phyloP scores from a whole-genome alignment of 2,329 filamentous ascomycete genomes.

The Neonectria hederae region DNA sequence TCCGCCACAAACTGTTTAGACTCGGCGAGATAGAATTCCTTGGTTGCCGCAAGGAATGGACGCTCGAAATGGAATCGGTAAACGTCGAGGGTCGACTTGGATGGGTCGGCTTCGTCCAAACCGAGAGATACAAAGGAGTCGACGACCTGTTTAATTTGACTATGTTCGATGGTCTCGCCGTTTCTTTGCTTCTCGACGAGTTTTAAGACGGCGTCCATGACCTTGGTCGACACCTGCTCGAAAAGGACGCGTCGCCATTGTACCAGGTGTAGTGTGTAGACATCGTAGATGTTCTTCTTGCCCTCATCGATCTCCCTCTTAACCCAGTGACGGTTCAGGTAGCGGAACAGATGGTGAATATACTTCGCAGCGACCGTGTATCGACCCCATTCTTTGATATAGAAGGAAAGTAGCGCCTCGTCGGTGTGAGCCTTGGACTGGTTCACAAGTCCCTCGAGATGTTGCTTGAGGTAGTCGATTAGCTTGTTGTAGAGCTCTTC shows the following conservation, averaged over 20 bases:
- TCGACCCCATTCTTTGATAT: conserved; percentile 95
- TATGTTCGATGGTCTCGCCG: conserved; percentile 96
- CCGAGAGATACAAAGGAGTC: conserved; percentile 96
- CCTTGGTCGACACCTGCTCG: conserved; percentile 80
- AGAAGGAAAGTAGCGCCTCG: conserved; percentile 89
- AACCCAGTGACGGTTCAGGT: conserved; percentile 98
- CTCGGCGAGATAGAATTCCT: conserved; percentile 87
- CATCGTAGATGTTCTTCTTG: conserved; percentile 97
- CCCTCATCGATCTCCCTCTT: conserved; percentile 99
- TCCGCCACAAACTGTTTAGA: conserved; percentile 95
- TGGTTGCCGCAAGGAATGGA: conserved; percentile 88
- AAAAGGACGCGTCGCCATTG: conserved; percentile 96
- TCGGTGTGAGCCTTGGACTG: conserved; percentile 84
- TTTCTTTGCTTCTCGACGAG: conserved; percentile 97
- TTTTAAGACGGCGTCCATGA: conserved; percentile 95
- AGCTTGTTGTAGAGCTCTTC: conserved; percentile 96
- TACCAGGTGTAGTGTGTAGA: conserved; percentile 95
- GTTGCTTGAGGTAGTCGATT: conserved; percentile 81
- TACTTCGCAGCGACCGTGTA: conserved; percentile 97
- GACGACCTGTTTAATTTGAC: conserved; percentile 96
- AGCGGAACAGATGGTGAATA: conserved; percentile 95
- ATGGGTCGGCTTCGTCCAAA: conserved; percentile 89
- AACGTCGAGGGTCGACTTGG: conserved; percentile 94
- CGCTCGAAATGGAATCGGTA: conserved; percentile 93
- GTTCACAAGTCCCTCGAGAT: conserved; percentile 76